phyloP scores from a whole-genome alignment of 2,329 filamentous ascomycete species.

The Pseudogymnoascus sp. region DNA sequence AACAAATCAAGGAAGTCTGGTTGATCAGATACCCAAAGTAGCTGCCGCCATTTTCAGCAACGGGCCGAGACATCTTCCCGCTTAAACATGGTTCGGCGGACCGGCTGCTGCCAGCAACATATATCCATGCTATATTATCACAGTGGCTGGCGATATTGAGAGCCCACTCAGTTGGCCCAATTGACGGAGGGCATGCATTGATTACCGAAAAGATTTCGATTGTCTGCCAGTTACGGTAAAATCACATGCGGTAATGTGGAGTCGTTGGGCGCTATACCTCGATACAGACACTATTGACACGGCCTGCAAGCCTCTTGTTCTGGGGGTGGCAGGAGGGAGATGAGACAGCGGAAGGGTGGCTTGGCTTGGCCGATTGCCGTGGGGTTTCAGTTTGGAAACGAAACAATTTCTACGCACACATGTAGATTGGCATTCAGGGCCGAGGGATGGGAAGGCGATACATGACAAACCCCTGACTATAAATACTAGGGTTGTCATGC shows the following conservation, averaged over 20 bases:
- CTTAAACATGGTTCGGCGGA: not conserved
- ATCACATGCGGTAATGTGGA: constrained; percentile 1
- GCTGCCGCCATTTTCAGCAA: not conserved
- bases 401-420: not conserved
- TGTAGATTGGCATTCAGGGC: not conserved
- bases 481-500: constrained; percentile 3
- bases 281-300: not conserved
- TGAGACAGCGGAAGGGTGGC: not conserved
- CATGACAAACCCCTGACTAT: not conserved
- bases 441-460: not conserved
- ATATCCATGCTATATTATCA: constrained; percentile 1
- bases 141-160: not conserved
- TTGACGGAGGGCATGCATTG: not conserved
- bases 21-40: constrained; percentile 1
- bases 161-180: not conserved
- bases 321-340: not conserved
- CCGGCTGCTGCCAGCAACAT: not conserved
- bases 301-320: not conserved
- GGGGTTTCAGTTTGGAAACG: constrained; percentile 3
- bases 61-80: not conserved
- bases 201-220: not conserved
- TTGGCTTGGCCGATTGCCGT: not conserved
- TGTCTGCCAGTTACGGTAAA: not conserved
- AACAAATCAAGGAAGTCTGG: constrained; percentile 4
- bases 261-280: not conserved